phyloP scores from a whole-genome alignment of 2,329 filamentous ascomycete species.

The Colletotrichum echinochloae region DNA sequence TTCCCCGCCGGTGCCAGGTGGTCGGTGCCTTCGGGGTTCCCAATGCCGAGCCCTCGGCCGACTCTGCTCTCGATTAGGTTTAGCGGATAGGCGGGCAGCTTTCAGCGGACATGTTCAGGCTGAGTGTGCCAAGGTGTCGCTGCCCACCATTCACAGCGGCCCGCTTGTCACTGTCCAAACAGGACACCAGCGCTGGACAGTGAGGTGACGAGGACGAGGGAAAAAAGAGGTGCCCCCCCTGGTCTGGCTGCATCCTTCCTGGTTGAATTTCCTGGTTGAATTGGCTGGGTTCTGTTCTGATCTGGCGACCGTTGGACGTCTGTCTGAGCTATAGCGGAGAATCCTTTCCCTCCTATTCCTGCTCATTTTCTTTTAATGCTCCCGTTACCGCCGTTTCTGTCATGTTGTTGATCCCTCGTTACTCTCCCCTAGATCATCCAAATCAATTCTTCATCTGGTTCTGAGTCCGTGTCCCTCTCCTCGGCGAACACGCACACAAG shows the following conservation, averaged over 20 bases:
- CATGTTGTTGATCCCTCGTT: constrained; percentile 4
- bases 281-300: constrained; percentile 9
- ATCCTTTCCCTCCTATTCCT: constrained; percentile 19
- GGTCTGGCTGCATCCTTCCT: constrained; percentile 6
- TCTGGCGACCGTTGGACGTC: not conserved
- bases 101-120: not conserved
- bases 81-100: not conserved
- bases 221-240: constrained; percentile 10
- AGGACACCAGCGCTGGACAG: constrained; percentile 2
- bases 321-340: constrained; percentile 13
- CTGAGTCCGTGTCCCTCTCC: not conserved
- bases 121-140: constrained; percentile 11
- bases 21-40: not conserved
- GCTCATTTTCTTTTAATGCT: not conserved
- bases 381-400: not conserved
- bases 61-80: not conserved
- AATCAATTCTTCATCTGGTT: not conserved
- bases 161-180: constrained; percentile 10
- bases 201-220: constrained; percentile 7
- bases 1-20: not conserved
- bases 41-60: not conserved
- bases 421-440: constrained; percentile 1
- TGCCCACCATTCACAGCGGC: constrained; percentile 13
- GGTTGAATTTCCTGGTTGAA: too few relatives aligned
- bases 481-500: not conserved